These are phyloP conservation scores for Linnemannia hyalina DNA, from an alignment of 192 early-diverging fungal genomes.

Conservation along the genomic window DNA sequence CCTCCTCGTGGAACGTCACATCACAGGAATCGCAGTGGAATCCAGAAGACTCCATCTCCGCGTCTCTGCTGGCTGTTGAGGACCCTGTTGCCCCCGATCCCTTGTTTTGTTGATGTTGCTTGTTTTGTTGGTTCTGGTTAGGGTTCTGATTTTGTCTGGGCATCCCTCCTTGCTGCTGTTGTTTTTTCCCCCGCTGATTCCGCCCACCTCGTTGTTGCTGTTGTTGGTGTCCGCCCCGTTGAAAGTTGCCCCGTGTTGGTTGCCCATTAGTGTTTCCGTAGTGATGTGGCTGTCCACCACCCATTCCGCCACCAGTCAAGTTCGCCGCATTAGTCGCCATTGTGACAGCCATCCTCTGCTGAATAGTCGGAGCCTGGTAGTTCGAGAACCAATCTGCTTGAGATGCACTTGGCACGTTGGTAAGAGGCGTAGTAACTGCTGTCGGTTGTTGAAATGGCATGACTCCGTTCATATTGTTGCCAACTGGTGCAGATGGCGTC, in stretches of 20 bases:
- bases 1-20: conserved; percentile 48
- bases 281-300: neutral
- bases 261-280: neutral
- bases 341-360: conserved; percentile 32
- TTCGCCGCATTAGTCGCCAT: conserved; percentile 14
- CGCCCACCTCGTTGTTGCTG: conserved; percentile 9
- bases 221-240: neutral
- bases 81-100: neutral
- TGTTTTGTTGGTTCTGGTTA: conserved; percentile 12
- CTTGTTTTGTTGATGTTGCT: conserved; percentile 5
- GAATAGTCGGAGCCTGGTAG: conserved; percentile 21
- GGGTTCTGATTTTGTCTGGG: neutral
- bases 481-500: neutral
- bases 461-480: neutral
- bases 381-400: conserved; percentile 39
- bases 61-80: neutral
- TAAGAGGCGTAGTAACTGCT: neutral
- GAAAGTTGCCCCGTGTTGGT: neutral
- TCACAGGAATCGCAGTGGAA: conserved; percentile 52
- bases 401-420: neutral
- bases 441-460: neutral
- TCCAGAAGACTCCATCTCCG: conserved; percentile 1
- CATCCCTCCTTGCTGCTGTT: neutral
- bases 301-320: neutral
- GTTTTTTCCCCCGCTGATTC: neutral